phyloP scores from a whole-genome alignment of 176 grass and related monocot genomes.

The Pharus latifolius region DNA sequence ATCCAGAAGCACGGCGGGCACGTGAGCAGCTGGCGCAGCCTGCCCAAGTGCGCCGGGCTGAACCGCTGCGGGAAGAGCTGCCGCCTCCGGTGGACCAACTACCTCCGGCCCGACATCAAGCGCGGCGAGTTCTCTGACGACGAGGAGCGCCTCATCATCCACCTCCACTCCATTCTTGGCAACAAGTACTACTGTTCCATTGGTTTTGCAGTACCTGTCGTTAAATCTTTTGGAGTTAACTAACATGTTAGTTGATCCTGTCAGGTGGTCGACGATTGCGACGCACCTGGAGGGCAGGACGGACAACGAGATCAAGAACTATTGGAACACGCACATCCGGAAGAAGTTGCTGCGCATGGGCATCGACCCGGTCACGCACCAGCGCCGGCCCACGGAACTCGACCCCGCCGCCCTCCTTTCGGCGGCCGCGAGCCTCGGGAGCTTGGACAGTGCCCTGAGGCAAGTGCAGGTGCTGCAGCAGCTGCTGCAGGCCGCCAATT shows the following conservation, averaged over 20 bases:
- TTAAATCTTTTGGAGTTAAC: background rate
- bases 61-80: constrained; percentile 93
- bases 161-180: constrained; percentile 48
- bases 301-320: constrained; percentile 77
- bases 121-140: constrained; percentile 62
- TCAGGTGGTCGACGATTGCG: constrained; percentile 69
- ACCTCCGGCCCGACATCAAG: constrained; percentile 84
- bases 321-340: constrained; percentile 59
- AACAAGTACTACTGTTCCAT: constrained; percentile 45
- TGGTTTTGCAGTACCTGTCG: background rate
- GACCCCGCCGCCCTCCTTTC: background rate
- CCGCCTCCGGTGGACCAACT: constrained; percentile 88
- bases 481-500: constrained; percentile 11
- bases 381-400: constrained; percentile 12
- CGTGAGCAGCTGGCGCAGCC: constrained; percentile 43
- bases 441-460: background rate
- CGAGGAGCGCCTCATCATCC: constrained; percentile 63
- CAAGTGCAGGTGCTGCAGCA: constrained; percentile 34
- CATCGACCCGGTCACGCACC: constrained; percentile 63
- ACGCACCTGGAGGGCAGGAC: constrained; percentile 46
- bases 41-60: constrained; percentile 41
- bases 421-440: constrained; percentile 8
- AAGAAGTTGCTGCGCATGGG: constrained; percentile 63
- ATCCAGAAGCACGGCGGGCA: constrained; percentile 35
- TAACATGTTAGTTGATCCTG: background rate